Base-by-base conservation (phyloP, 768 basidiomycete genomes). In the Boletus rubescentipes region DNA sequence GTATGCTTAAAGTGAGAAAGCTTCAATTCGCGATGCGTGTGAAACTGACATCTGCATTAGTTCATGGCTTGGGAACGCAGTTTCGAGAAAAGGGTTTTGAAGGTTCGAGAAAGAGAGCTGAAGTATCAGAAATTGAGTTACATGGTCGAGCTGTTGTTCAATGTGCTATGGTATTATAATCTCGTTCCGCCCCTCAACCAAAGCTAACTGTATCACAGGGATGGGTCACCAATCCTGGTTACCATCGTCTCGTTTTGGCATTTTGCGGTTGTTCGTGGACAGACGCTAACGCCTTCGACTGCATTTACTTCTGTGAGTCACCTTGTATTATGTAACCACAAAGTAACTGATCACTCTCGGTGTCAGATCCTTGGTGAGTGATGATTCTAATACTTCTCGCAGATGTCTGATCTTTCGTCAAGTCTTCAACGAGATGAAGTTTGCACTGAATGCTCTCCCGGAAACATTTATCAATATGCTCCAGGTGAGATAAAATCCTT, bases 31-130 rank as follows among this genome's bases (percentile, higher is more conserved):
- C 2, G 1, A 31, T 35, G 16, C 14, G 15, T 20, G 11, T 43
- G 5, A 12, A 20, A 21, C 36, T 50, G 32, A 70, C 40, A 11
- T 26, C 29, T 6, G 2, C 35, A 39, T 21, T 61, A 88, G 85
- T 97, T 95, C 71, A 95, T 96, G 92, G 93, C 92, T 15, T 87
- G 85, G 93, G 93, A 97, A 68, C 84, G 93, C 23, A 91, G 84
- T 65, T 95, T 95, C 61, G 93, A 96, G 71, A 76, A 77, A 21
- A 79, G 78, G 10, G 85, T 94, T 1, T 68, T 88, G 49, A 83
- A 80, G 47, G 76, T 96, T 54, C 82, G 93, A 23, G 84, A 84
- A 39, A 86, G 84, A 59, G 93, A 97, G 68, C 75, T 97, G 21
- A 85, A 84, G 61, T 93, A 84, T 69, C 93, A 94, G 65, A 85